These are phyloP conservation scores for Aphanoascus verrucosus DNA, from an alignment of 2,329 filamentous ascomycete species.

Conservation along the genomic window DNA sequence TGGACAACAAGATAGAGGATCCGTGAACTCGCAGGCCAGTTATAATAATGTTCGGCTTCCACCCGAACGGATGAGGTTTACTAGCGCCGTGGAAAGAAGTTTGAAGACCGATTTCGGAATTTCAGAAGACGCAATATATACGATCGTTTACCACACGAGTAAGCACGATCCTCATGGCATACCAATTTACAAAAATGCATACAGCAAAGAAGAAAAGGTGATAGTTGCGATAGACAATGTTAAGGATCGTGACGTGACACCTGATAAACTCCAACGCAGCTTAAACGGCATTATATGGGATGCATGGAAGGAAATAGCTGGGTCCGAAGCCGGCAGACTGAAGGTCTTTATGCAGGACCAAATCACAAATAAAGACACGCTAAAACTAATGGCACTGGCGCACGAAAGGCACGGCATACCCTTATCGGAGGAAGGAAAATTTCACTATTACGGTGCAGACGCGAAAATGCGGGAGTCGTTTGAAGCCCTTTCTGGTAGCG, in stretches of 20 bases:
- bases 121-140: too few species aligned
- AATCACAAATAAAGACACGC: neutral
- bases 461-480: neutral
- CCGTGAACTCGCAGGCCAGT: too few species aligned
- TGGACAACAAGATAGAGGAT: too few species aligned
- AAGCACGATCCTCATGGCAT: neutral
- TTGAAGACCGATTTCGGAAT: too few species aligned
- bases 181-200: neutral
- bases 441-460: neutral
- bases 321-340: neutral
- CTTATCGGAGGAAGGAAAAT: neutral
- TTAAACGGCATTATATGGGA: neutral
- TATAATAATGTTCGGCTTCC: too few species aligned
- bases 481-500: neutral
- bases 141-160: too few species aligned
- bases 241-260: too few species aligned
- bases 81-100: too few species aligned
- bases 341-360: neutral
- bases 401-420: neutral
- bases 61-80: too few species aligned
- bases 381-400: neutral
- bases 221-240: neutral
- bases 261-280: too few species aligned
- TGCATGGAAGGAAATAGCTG: neutral
- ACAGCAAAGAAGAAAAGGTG: neutral